A percentile compares a stretch with the other conserved stretches of the same genome.
These are phyloP conservation scores for Globisporangium paddicum DNA, from an alignment of 352 stramenopile genomes.

Conservation along the genomic window DNA sequence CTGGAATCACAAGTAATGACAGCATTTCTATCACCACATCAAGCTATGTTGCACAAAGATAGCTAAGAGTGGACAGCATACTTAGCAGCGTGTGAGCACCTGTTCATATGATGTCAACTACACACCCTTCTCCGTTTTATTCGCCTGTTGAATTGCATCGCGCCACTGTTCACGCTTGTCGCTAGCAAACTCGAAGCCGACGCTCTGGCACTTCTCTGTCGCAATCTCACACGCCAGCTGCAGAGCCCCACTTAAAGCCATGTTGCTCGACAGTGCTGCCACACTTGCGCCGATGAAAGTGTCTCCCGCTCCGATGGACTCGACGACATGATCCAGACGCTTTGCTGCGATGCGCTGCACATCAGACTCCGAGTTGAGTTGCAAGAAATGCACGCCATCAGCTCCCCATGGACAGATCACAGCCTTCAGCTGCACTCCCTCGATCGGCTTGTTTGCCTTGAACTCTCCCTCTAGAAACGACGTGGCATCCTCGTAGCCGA, in stretches of 20 bases:
- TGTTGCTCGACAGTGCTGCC: constrained; percentile 29
- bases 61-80: no score
- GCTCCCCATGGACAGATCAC: constrained; percentile 66
- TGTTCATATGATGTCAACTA: neutral
- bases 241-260: constrained; percentile 30
- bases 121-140: neutral
- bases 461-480: constrained; percentile 32
- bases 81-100: no score
- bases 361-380: constrained; percentile 10
- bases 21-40: no score
- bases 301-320: constrained; percentile 73
- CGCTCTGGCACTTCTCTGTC: constrained; percentile 52
- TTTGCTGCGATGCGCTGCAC: constrained; percentile 32
- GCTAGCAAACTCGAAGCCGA: constrained; percentile 37
- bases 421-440: constrained; percentile 15
- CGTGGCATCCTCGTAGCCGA: constrained; percentile 28
- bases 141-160: neutral
- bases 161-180: constrained; percentile 19
- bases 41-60: no score
- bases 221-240: constrained; percentile 45
- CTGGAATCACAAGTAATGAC: no score
- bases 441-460: neutral
- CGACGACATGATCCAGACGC: constrained; percentile 32
- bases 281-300: constrained; percentile 66
- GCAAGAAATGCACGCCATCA: constrained; percentile 54